Base-by-base conservation (phyloP, 2,329 filamentous ascomycete genomes). In the Didymella pinodella region DNA sequence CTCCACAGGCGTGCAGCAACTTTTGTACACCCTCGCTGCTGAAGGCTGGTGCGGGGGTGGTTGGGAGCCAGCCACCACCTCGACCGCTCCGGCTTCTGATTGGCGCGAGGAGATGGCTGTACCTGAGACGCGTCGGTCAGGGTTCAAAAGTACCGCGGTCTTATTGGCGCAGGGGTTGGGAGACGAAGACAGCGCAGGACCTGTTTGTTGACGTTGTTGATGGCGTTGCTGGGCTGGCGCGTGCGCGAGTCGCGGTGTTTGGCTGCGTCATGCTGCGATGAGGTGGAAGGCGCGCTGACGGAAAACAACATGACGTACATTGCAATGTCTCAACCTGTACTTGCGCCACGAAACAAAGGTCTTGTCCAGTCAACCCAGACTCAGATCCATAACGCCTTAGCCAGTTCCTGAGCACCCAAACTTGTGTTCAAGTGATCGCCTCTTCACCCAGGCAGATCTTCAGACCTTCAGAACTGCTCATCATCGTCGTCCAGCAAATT, bases 401-500 rank as follows among this genome's bases (percentile, higher is more conserved):
- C 32, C 14, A 36, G 14, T 5, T n/a, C 32, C 16, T 7, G 31
- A 12, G 28, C 28, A 29, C 28, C 10, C 34, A 8, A 7, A 7
- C 8, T 38, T 5, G 7, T n/a, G 4, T n/a, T 38, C 38, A 25
- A 11, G 16, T n/a, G 6, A n/a, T 16, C 14, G 12, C 2, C 1
- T 5, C 14, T n/a, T 36, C 32, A n/a, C 16, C 16, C 32, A 7
- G 7, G 32, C 32, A 36, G 16, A 36, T 28, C 28, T 14, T 43
- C 36, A 20, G 8, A 12, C 22, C 41, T 18, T 47, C 25, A 47
- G 2, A 54, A 38, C 12, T 50, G 26, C n/a, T 49, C 59, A 26
- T 43, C 63, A 16, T 65, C 64, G 12, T 61, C 61, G 4, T 47
- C 59, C 7, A 54, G 54, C 0, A 55, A 8, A 1, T 44, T 51